These are phyloP conservation scores for Lachancea dasiensis DNA, from an alignment of 805 yeast species.

Conservation along the genomic window DNA sequence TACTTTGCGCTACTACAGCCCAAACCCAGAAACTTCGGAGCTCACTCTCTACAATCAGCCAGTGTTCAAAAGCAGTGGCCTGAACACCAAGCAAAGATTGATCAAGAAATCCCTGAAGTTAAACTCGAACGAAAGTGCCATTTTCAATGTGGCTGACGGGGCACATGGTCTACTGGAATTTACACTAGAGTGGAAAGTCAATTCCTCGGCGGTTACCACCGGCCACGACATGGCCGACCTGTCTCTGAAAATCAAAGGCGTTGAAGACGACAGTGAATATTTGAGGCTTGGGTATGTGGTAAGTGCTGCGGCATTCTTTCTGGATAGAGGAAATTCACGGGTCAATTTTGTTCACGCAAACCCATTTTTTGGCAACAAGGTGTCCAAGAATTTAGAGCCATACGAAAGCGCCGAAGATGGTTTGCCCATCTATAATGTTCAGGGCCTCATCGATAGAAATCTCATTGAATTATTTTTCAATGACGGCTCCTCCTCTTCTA, in stretches of 20 bases:
- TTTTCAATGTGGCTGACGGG: constrained; percentile 6
- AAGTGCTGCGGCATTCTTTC: constrained; percentile 20
- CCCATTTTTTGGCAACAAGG: constrained; percentile 27
- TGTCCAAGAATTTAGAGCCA: constrained; percentile 24
- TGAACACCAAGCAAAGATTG: constrained; percentile 7
- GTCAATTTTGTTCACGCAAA: constrained; percentile 19
- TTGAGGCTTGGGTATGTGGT: constrained; percentile 27
- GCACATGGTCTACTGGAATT: constrained; percentile 26
- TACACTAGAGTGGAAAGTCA: constrained; percentile 21
- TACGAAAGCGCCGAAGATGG: constrained; percentile 13
- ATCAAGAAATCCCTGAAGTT: constrained; percentile 6
- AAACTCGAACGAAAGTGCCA: constrained; percentile 2
- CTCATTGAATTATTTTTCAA: constrained; percentile 31
- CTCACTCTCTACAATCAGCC: constrained; percentile 25
- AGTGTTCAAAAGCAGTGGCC: constrained; percentile 12
- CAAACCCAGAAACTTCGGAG: constrained; percentile 23
- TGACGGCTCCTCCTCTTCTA: constrained; percentile 26
- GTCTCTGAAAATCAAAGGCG: constrained; percentile 17
- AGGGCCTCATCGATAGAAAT: constrained; percentile 30
- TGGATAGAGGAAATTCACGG: constrained; percentile 26
- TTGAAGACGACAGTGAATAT: constrained; percentile 16
- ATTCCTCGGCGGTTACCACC: constrained; percentile 5
- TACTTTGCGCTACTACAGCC: constrained; percentile 22
- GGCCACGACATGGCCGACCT: constrained; percentile 15
- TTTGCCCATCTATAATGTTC: constrained; percentile 19